These are phyloP conservation scores for Lasiodiplodia theobromae DNA, from an alignment of 2,329 filamentous ascomycete genomes.

Conservation along the genomic window DNA sequence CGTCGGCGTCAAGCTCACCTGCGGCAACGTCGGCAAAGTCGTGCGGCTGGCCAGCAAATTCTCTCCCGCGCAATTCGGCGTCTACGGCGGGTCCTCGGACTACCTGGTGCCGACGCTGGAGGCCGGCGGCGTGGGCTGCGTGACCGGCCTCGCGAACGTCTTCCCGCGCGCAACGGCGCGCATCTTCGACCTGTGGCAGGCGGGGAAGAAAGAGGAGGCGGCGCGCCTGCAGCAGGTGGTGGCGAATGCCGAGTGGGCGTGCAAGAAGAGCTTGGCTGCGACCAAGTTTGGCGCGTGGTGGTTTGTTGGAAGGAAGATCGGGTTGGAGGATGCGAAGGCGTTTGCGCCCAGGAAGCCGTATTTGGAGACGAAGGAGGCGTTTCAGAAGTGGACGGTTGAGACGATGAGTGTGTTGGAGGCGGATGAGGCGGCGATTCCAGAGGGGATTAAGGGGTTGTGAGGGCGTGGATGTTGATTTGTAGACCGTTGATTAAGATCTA, in stretches of 20 bases:
- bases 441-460: neutral
- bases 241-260: constrained; percentile 59
- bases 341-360: constrained; percentile 57
- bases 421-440: constrained; percentile 2
- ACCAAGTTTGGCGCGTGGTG: constrained; percentile 58
- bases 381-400: constrained; percentile 53
- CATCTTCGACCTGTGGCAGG: constrained; percentile 53
- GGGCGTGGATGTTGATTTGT: too few species aligned
- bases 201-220: constrained; percentile 49
- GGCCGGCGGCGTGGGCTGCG: constrained; percentile 58
- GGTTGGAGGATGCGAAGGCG: constrained; percentile 43
- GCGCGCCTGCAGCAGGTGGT: constrained; percentile 52
- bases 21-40: constrained; percentile 68
- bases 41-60: constrained; percentile 63
- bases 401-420: constrained; percentile 50
- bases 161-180: constrained; percentile 43
- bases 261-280: constrained; percentile 56
- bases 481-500: too few species aligned
- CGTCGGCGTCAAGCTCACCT: constrained; percentile 71
- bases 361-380: constrained; percentile 45
- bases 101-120: constrained; percentile 63
- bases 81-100: constrained; percentile 73
- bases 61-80: constrained; percentile 63
- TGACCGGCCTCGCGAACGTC: constrained; percentile 57
- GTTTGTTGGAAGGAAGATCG: constrained; percentile 51